Percentiles rank a stretch among this genome's conserved stretches.
Evolutionary conservation across 1,139 yeast genomes (phyloP).

Genomic region (Geotrichum klebahnii): DNA sequence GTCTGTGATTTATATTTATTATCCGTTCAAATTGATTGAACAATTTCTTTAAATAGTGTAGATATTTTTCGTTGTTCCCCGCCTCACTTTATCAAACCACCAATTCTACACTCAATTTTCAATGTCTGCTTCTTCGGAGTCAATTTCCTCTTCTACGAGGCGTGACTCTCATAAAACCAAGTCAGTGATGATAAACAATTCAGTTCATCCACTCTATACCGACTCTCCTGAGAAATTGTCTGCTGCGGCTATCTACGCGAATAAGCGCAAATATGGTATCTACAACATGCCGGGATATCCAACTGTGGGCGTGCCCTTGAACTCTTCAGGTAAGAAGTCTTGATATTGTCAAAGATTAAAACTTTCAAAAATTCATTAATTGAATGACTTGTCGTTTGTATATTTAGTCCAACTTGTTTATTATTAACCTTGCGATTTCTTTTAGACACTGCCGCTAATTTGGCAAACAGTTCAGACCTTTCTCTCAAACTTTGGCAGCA

Average conservation of each 20-base stretch:
- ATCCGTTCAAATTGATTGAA: too few relatives aligned
- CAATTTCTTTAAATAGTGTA: too few relatives aligned
- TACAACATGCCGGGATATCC: conserved; percentile 66
- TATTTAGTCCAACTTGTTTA: too few relatives aligned
- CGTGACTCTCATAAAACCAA: conserved; percentile 15
- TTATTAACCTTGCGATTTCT: not conserved
- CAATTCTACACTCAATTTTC: not conserved
- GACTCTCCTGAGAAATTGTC: conserved; percentile 22
- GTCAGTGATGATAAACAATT: conserved; percentile 20
- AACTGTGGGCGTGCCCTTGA: conserved; percentile 58
- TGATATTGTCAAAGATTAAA: not conserved
- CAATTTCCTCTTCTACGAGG: conserved; percentile 15
- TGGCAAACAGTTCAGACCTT: conserved; percentile 38
- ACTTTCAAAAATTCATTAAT: too few relatives aligned
- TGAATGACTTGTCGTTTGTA: too few relatives aligned
- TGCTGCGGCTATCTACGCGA: conserved; percentile 59
- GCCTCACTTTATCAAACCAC: not conserved
- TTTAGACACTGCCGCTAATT: conserved; percentile 38
- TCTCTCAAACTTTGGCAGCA: conserved; percentile 41
- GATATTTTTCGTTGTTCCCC: too few relatives aligned
- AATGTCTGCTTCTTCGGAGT: conserved; percentile 15
- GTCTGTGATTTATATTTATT: not conserved
- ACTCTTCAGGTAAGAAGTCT: conserved; percentile 28
- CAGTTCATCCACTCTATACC: conserved; percentile 19
- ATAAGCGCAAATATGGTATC: conserved; percentile 70